These are phyloP conservation scores for Myriangium duriaei DNA, from an alignment of 2,329 filamentous ascomycete species.

Conservation along the genomic window DNA sequence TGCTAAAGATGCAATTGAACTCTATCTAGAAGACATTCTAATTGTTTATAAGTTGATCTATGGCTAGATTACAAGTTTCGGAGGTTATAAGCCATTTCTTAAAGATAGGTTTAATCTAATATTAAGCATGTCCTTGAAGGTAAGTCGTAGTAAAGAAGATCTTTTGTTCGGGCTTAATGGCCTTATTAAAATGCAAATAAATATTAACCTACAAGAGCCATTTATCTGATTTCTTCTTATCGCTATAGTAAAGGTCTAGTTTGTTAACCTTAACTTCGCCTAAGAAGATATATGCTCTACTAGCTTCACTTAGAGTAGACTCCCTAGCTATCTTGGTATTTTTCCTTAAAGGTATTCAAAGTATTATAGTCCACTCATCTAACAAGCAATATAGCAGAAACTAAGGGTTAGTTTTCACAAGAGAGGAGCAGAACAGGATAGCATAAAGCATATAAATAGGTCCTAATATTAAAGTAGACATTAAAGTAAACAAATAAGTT, in stretches of 20 bases:
- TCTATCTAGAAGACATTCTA: background rate
- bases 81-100: background rate
- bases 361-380: too few relatives aligned
- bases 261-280: too few relatives aligned
- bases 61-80: background rate
- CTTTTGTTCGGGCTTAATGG: background rate
- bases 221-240: background rate
- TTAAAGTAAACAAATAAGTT: too few relatives aligned
- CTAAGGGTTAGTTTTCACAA: too few relatives aligned
- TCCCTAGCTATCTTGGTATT: too few relatives aligned
- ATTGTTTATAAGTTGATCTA: background rate
- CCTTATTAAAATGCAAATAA: background rate
- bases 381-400: too few relatives aligned
- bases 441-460: too few relatives aligned
- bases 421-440: too few relatives aligned
- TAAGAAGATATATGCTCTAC: too few relatives aligned
- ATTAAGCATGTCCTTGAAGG: background rate
- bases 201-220: background rate
- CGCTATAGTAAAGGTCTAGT: background rate
- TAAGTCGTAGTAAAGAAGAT: background rate
- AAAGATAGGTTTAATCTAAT: background rate
- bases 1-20: slow-evolving; percentile 1
- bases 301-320: too few relatives aligned
- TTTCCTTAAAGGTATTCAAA: too few relatives aligned
- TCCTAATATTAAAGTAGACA: too few relatives aligned